Conservation (phyloP, 2,329 filamentous ascomycete genomes). For the Arthrinium puccinioides region DNA sequence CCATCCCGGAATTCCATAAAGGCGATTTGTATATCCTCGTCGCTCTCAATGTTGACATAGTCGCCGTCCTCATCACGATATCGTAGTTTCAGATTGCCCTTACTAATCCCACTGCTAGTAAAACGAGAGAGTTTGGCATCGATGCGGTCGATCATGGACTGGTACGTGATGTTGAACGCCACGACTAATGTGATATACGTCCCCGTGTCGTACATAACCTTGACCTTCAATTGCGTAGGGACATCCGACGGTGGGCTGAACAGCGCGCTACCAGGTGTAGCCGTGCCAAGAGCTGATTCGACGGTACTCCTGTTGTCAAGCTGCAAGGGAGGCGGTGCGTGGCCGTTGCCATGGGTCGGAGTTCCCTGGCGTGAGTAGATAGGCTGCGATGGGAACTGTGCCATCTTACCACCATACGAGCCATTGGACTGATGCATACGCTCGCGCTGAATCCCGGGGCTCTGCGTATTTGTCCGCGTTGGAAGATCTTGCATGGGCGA, state of each 20-base stretch:
- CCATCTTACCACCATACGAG: slow-evolving; percentile 44
- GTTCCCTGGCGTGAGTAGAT: slow-evolving; percentile 41
- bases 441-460: slow-evolving; percentile 60
- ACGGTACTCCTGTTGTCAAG: slow-evolving; percentile 33
- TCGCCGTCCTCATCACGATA: slow-evolving; percentile 92
- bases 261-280: slow-evolving; percentile 21
- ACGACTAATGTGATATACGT: slow-evolving; percentile 96
- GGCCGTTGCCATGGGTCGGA: slow-evolving; percentile 27
- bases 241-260: slow-evolving; percentile 43
- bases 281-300: slow-evolving; percentile 38
- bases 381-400: slow-evolving; percentile 49
- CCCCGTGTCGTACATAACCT: slow-evolving; percentile 78
- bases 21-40: slow-evolving; percentile 93
- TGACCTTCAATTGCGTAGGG: slow-evolving; percentile 83
- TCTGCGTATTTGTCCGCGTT: slow-evolving; percentile 62
- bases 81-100: slow-evolving; percentile 75
- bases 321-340: slow-evolving; percentile 26
- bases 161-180: slow-evolving; percentile 89
- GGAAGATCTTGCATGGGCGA: slow-evolving; percentile 68
- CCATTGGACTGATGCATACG: slow-evolving; percentile 42
- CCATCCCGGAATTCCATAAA: slow-evolving; percentile 90
- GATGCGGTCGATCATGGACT: slow-evolving; percentile 88
- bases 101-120: slow-evolving; percentile 75
- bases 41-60: slow-evolving; percentile 86
- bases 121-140: slow-evolving; percentile 89